Evolutionary conservation across 2,329 filamentous ascomycete genomes (phyloP), one percentile per base, ranked within the genome.

Genomic region (Ophiosphaerella narmari): DNA sequence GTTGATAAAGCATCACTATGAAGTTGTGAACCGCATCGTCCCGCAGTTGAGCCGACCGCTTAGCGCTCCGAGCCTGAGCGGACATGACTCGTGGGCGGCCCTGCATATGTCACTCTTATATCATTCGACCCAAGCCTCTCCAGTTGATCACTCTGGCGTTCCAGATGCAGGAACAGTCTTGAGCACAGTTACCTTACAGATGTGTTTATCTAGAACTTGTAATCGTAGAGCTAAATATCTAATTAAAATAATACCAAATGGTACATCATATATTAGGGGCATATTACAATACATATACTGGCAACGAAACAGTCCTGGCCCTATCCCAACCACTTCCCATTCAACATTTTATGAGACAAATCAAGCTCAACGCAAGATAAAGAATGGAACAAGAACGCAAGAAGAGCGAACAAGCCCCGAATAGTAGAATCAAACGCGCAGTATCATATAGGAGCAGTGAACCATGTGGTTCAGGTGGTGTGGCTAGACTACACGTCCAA

Each of bases 251-350:
- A 50, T 50, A 50, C 43, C 39, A 18, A 42, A 14, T 13, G 45
- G 41, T 45, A 45, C 34, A 40, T 45, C 33, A 35, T 50, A 48
- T 52, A 54, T 54, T 54, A 50, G 41, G 24, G n/a, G 41, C 38
- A 39, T 35, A 53, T 53, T 56, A 56, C 43, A 56, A 53, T 56
- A 56, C 53, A 56, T 44, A 56, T 44, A 50, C 39, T 43, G n/a
- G 34, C 34, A 45, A 39, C 23, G 39, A 50, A 45, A 34, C 23
- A 41, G 7, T 36, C 32, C 46, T 24, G 34, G 37, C 3, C 42
- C 38, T 12, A 39, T 33, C 32, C 46, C 23, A 34, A 46, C 39
- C 33, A 8, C 18, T 39, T 24, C 26, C 33, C 39, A 29, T 12
- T 11, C 14, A 11, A 37, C 12, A 32, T 12, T 16, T 8, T 14